Percentiles rank a stretch among this genome's conserved stretches.
Evolutionary conservation across 179 eudicot genomes (phyloP).

Genomic region (Beta corolliflora): DNA sequence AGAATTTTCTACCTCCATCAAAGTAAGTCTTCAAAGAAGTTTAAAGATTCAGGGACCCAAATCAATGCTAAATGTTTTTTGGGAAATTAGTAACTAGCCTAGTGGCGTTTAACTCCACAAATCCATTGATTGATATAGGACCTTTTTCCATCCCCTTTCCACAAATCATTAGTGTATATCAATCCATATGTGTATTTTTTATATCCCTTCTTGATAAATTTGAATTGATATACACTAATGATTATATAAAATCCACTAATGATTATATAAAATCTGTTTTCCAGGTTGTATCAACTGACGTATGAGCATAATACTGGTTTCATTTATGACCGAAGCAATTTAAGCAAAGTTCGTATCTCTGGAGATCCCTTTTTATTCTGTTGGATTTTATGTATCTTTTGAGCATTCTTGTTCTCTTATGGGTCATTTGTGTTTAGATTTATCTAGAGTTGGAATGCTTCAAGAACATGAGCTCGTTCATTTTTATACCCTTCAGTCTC

Average conservation of each 20-base stretch:
- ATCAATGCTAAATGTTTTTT: background rate
- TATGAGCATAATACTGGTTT: constrained; percentile 81
- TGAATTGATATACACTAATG: background rate
- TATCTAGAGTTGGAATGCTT: background rate
- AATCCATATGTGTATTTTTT: background rate
- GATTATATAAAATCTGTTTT: constrained; percentile 36
- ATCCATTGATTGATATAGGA: background rate
- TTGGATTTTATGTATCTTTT: background rate
- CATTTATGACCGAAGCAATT: constrained; percentile 72
- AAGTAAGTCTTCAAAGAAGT: background rate
- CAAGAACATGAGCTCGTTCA: background rate
- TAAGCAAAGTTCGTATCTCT: constrained; percentile 67
- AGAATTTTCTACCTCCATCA: background rate
- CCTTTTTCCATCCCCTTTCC: background rate
- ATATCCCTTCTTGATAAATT: background rate
- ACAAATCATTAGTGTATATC: too few species aligned
- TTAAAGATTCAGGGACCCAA: background rate
- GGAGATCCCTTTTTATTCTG: constrained; percentile 23
- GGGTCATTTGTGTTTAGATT: background rate
- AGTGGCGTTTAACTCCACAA: background rate
- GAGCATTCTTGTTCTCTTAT: background rate
- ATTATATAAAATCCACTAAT: background rate
- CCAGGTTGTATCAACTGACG: constrained; percentile 94
- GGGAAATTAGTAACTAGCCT: background rate
- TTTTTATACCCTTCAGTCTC: background rate